Conservation (phyloP, 192 early-diverging fungal species). For the Paraglomus occultum region DNA sequence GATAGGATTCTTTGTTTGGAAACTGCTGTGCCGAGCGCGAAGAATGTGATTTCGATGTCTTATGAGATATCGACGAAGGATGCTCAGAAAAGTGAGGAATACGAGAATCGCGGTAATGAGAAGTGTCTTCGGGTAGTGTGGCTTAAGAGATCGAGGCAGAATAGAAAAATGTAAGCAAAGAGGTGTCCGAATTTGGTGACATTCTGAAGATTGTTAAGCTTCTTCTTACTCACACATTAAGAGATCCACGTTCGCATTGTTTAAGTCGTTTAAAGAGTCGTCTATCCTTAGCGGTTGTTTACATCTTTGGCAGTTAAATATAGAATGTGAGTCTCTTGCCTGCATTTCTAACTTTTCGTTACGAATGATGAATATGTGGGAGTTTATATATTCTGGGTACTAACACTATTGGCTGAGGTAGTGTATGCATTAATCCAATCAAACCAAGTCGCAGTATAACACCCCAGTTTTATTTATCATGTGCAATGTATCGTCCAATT, state of each 20-base stretch:
- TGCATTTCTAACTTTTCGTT: too few species aligned
- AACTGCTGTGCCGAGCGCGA: background rate
- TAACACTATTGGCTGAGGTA: too few species aligned
- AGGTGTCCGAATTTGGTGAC: background rate
- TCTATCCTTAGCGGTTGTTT: constrained; percentile 61
- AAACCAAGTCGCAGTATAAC: too few species aligned
- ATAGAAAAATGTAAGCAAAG: background rate
- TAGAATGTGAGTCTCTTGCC: background rate
- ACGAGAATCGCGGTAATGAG: background rate
- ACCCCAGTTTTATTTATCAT: too few species aligned
- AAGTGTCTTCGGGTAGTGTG: constrained; percentile 1
- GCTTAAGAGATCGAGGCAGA: constrained; percentile 14
- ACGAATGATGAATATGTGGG: too few species aligned
- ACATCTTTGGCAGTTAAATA: constrained; percentile 61
- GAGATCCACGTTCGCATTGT: constrained; percentile 48
- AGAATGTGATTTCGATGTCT: too few species aligned
- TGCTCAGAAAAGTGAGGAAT: background rate
- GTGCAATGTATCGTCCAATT: too few species aligned
- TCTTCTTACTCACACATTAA: constrained; percentile 45
- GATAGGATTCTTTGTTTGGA: constrained; percentile 23
- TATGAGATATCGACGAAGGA: background rate
- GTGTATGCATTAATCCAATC: too few species aligned
- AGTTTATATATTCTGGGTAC: too few species aligned
- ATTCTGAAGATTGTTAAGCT: background rate
- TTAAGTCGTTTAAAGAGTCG: constrained; percentile 58